phyloP scores from a whole-genome alignment of 495 filamentous ascomycete species.

The Neurospora cerealis region DNA sequence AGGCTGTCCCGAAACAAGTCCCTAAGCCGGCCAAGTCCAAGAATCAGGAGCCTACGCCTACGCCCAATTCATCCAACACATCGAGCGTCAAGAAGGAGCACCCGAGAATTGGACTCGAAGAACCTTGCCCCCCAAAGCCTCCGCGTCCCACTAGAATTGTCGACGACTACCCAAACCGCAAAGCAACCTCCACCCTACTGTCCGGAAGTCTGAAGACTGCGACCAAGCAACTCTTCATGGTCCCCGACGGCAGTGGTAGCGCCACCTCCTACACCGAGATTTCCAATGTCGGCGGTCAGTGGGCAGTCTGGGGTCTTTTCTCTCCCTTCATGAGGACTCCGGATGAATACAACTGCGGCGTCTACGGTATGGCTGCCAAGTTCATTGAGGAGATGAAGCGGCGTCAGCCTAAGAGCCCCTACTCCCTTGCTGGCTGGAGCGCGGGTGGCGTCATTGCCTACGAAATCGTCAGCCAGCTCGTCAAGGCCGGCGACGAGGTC shows the following conservation, averaged over 20 bases:
- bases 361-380: conserved; percentile 43
- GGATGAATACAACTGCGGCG: conserved; percentile 43
- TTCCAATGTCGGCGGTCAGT: conserved; percentile 33
- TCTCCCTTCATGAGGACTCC: conserved; percentile 53
- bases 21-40: conserved; percentile 26
- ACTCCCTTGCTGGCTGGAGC: conserved; percentile 67
- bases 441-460: conserved; percentile 85
- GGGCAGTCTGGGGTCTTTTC: conserved; percentile 55
- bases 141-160: conserved; percentile 42
- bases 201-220: conserved; percentile 53
- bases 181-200: conserved; percentile 46
- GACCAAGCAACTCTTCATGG: conserved; percentile 55
- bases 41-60: conserved; percentile 11
- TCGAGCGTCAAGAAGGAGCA: conserved; percentile 4
- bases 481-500: conserved; percentile 56
- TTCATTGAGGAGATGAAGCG: conserved; percentile 55
- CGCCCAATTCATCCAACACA: conserved; percentile 3
- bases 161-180: conserved; percentile 62
- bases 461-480: conserved; percentile 65
- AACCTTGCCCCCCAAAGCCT: conserved; percentile 22
- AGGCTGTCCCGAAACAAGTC: conserved; percentile 8
- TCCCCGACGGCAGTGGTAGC: conserved; percentile 71
- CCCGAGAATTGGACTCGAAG: conserved; percentile 23
- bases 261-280: conserved; percentile 53
- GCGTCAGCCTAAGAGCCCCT: conserved; percentile 56